These are phyloP conservation scores for Saturnispora hagleri DNA, from an alignment of 805 yeast species.

Conservation along the genomic window DNA sequence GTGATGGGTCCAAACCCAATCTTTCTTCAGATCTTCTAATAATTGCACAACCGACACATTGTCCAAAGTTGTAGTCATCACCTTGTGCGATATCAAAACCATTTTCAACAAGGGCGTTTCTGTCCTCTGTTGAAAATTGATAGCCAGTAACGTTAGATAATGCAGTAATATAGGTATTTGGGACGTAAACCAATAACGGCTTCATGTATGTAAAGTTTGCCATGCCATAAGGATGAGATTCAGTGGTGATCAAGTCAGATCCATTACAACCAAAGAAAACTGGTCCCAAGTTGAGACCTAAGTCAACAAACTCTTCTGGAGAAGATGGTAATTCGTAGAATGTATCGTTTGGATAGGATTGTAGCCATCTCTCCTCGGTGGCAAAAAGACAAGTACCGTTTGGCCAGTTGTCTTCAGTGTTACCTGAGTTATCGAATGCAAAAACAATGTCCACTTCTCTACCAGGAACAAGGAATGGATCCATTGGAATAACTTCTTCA, in stretches of 20 bases:
- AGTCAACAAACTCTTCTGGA: constrained; percentile 42
- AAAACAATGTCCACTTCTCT: constrained; percentile 53
- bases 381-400: constrained; percentile 47
- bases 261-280: constrained; percentile 78
- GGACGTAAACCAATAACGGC: constrained; percentile 67
- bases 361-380: constrained; percentile 42
- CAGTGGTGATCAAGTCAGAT: constrained; percentile 36
- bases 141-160: constrained; percentile 56
- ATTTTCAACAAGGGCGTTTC: constrained; percentile 51
- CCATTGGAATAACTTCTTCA: constrained; percentile 51
- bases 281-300: constrained; percentile 54
- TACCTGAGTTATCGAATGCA: constrained; percentile 58
- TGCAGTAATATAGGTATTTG: constrained; percentile 53
- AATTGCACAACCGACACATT: constrained; percentile 76
- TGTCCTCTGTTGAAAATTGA: constrained; percentile 48
- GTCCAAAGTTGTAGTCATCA: constrained; percentile 53
- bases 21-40: constrained; percentile 69
- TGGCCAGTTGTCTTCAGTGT: constrained; percentile 52
- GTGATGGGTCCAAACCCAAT: constrained; percentile 35
- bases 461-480: constrained; percentile 51
- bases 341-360: constrained; percentile 41
- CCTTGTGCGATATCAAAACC: constrained; percentile 66
- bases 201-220: constrained; percentile 32
- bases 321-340: constrained; percentile 68
- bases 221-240: constrained; percentile 13